Conservation (phyloP, 108 stramenopile genomes). For the Hondaea fermentalgiana region DNA sequence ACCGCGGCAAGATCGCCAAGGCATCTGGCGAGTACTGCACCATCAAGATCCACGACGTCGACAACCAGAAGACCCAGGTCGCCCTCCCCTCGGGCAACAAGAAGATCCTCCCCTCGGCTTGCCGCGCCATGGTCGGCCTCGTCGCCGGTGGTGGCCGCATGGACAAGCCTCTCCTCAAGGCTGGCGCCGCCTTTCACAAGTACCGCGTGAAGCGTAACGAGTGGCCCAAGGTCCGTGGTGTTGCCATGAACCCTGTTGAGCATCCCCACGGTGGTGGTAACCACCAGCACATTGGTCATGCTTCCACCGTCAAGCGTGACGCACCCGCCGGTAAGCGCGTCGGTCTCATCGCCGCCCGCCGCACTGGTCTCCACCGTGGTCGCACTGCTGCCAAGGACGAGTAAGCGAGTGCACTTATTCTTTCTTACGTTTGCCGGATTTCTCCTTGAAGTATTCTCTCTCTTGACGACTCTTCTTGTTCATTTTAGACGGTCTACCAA, state of each 20-base stretch:
- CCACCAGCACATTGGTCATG: conserved; percentile 99
- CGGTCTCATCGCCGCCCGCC: conserved; percentile 94
- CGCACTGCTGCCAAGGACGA: conserved; percentile 18
- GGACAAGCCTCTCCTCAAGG: conserved; percentile 99
- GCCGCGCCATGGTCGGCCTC: conserved; percentile 95
- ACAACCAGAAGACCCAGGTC: conserved; percentile 95
- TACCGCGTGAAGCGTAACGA: conserved; percentile 99
- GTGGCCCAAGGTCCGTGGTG: conserved; percentile 99
- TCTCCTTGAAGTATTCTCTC: too few relatives aligned
- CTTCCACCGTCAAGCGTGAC: conserved; percentile 74
- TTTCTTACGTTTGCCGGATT: background rate
- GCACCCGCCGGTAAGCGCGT: conserved; percentile 94
- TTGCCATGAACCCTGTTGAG: conserved; percentile 99
- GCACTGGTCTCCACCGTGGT: conserved; percentile 97
- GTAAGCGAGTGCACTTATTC: background rate
- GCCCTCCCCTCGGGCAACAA: conserved; percentile 95
- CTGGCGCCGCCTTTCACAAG: conserved; percentile 99
- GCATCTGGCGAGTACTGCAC: conserved; percentile 93
- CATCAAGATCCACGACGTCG: conserved; percentile 95
- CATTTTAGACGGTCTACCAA: too few relatives aligned
- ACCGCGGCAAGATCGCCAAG: conserved; percentile 91
- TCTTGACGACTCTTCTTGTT: too few relatives aligned
- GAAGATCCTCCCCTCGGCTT: conserved; percentile 84
- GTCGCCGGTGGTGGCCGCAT: conserved; percentile 98
- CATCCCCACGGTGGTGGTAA: conserved; percentile 99